phyloP scores from a whole-genome alignment of 1,284 basidiomycete species.

The Ceratobasidium sp. region DNA sequence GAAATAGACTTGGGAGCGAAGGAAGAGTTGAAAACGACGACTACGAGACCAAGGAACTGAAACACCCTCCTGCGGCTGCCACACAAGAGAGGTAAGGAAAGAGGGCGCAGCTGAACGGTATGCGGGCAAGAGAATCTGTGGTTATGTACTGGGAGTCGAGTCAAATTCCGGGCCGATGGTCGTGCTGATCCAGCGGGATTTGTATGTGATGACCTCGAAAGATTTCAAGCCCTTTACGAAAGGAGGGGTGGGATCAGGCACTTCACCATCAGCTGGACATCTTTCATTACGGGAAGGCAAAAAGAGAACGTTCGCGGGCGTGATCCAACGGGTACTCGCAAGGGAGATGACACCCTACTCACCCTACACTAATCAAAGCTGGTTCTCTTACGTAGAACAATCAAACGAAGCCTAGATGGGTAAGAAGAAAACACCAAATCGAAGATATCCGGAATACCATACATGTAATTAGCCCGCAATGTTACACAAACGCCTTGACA shows the following conservation, averaged over 20 bases:
- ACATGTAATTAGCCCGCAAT: conserved; percentile 28
- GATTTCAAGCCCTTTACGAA: too few relatives aligned
- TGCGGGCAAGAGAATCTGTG: not conserved
- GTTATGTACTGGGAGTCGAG: conserved; percentile 16
- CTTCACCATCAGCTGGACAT: not conserved
- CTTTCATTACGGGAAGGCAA: not conserved
- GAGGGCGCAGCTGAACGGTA: not conserved
- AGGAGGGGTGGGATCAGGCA: not conserved
- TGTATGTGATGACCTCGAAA: too few relatives aligned
- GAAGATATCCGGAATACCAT: conserved; percentile 12
- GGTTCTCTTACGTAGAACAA: conserved; percentile 30
- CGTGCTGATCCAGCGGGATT: not conserved
- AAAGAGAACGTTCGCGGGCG: not conserved
- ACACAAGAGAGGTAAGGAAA: not conserved
- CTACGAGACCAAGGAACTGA: not conserved
- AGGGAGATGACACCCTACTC: not conserved
- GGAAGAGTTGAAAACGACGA: not conserved
- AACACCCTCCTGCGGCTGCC: not conserved
- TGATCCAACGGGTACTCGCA: not conserved
- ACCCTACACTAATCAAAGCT: not conserved
- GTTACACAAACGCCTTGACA: conserved; percentile 18
- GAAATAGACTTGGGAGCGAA: not conserved
- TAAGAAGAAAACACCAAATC: not conserved
- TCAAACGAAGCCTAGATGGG: conserved; percentile 17
- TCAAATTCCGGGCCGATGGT: conserved; percentile 12